These are phyloP conservation scores for Brachypodium distachyon DNA, from an alignment of 202 grass and related monocot species.

Conservation along the genomic window DNA sequence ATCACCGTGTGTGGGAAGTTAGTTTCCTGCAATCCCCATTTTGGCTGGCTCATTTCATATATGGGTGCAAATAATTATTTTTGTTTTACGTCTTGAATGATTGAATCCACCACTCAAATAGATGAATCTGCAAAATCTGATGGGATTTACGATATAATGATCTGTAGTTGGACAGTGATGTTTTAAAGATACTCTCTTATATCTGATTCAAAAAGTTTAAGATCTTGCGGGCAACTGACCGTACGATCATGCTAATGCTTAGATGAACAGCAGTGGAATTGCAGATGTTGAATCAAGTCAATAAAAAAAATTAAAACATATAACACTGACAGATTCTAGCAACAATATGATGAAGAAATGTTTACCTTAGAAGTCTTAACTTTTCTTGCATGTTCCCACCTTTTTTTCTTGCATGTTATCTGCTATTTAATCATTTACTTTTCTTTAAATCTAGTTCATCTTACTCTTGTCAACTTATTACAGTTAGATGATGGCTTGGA, in stretches of 20 bases:
- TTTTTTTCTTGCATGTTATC: not conserved
- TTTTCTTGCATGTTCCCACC: not conserved
- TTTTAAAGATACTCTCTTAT: not conserved
- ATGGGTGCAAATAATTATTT: not conserved
- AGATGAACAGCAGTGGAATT: not conserved
- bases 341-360: not conserved
- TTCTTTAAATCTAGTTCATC: not conserved
- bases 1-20: not conserved
- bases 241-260: not conserved
- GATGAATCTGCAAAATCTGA: not conserved
- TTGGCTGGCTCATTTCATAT: not conserved
- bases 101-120: not conserved
- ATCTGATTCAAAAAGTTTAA: not conserved
- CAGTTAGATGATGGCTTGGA: slow-evolving; percentile 74
- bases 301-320: not conserved
- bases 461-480: slow-evolving; percentile 12
- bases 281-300: not conserved
- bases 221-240: not conserved
- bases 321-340: not conserved
- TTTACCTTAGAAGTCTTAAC: not conserved
- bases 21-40: not conserved
- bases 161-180: not conserved
- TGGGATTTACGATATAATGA: not conserved
- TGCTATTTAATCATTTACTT: not conserved
- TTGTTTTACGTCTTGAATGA: not conserved